Percentiles rank a stretch among this genome's conserved stretches.
Evolutionary conservation across 2,329 filamentous ascomycete species (phyloP).

Genomic region (Zymoseptoria tritici): DNA sequence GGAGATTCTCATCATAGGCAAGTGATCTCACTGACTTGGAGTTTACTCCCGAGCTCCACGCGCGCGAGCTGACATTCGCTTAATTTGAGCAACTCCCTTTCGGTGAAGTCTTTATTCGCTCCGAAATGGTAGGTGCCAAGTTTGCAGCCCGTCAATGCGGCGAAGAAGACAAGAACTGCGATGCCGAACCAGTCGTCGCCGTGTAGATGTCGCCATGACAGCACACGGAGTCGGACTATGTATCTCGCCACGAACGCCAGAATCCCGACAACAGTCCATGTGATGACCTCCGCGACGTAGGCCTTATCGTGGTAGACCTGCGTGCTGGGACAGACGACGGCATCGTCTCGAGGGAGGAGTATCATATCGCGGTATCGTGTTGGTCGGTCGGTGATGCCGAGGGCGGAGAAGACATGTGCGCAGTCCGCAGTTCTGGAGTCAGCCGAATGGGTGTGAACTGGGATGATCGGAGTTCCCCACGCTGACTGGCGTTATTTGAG

Average conservation of each 20-base stretch:
- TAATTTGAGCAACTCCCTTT: slow-evolving; percentile 18
- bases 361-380: not conserved
- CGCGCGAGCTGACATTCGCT: slow-evolving; percentile 24
- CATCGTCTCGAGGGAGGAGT: not conserved
- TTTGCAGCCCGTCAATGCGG: slow-evolving; percentile 12
- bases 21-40: slow-evolving; percentile 26
- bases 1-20: slow-evolving; percentile 6
- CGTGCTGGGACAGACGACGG: slow-evolving; percentile 8
- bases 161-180: slow-evolving; percentile 30
- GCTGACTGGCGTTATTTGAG: too few species aligned
- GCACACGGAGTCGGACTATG: slow-evolving; percentile 32
- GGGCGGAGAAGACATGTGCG: not conserved
- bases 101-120: slow-evolving; percentile 25
- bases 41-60: slow-evolving; percentile 30
- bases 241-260: slow-evolving; percentile 30
- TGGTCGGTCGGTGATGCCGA: not conserved
- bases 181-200: slow-evolving; percentile 36
- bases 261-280: slow-evolving; percentile 28
- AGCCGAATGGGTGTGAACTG: not conserved
- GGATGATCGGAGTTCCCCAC: not conserved
- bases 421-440: not conserved
- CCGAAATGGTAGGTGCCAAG: slow-evolving; percentile 23
- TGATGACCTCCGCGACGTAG: slow-evolving; percentile 19
- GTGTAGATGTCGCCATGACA: slow-evolving; percentile 32
- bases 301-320: slow-evolving; percentile 17